Conservation (phyloP, 2,329 filamentous ascomycete genomes). For the Coniochaeta prunicola region DNA sequence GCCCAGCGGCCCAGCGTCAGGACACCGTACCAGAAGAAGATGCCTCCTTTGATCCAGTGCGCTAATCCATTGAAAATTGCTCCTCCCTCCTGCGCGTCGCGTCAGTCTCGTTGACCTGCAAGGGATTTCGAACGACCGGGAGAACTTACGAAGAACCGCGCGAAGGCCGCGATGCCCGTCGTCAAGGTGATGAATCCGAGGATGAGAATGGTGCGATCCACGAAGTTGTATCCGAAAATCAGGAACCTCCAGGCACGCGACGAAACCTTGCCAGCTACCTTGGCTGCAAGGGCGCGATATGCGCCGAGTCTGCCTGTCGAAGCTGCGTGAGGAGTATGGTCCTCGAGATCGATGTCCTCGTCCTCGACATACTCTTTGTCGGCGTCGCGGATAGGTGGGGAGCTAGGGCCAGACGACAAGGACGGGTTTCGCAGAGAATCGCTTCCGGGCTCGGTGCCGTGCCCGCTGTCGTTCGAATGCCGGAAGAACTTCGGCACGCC, state of each 20-base stretch:
- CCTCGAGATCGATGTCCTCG: slow-evolving; percentile 34
- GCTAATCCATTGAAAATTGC: slow-evolving; percentile 78
- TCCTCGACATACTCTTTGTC: slow-evolving; percentile 43
- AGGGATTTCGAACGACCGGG: background rate
- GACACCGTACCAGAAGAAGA: slow-evolving; percentile 91
- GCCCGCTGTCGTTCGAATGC: slow-evolving; percentile 64
- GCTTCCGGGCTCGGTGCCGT: slow-evolving; percentile 65
- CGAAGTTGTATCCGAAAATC: slow-evolving; percentile 52
- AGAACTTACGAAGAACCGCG: slow-evolving; percentile 72
- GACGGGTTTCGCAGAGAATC: slow-evolving; percentile 60
- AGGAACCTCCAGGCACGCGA: slow-evolving; percentile 50
- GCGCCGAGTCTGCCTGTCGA: background rate
- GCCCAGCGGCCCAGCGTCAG: slow-evolving; percentile 84
- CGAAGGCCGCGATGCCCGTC: slow-evolving; percentile 69
- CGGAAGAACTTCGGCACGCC: slow-evolving; percentile 33
- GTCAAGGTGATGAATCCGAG: slow-evolving; percentile 68
- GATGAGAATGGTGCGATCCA: slow-evolving; percentile 72
- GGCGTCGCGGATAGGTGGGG: slow-evolving; percentile 29
- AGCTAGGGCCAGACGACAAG: slow-evolving; percentile 50
- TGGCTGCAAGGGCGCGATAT: slow-evolving; percentile 39
- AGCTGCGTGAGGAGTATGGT: slow-evolving; percentile 8
- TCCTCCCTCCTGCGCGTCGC: slow-evolving; percentile 47
- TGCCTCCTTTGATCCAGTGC: slow-evolving; percentile 88
- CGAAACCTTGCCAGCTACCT: slow-evolving; percentile 48
- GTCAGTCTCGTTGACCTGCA: slow-evolving; percentile 4